These are phyloP conservation scores for Vanderwaltozyma yarrowii DNA, from an alignment of 805 yeast genomes.

Conservation along the genomic window DNA sequence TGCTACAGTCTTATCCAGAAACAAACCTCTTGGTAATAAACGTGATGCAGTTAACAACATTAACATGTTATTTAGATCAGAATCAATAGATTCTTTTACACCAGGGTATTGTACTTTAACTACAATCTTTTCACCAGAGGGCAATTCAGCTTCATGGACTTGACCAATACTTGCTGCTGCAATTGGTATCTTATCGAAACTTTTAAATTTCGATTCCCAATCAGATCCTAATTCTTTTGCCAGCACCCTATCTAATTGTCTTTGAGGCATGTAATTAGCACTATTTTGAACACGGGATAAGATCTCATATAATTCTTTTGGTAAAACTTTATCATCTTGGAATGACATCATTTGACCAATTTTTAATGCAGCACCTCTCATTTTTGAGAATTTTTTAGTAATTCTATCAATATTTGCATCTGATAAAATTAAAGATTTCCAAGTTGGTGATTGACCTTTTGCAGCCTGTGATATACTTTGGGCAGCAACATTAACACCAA, in stretches of 20 bases:
- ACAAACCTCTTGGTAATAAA: slow-evolving; percentile 82
- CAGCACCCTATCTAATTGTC: slow-evolving; percentile 74
- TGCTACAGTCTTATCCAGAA: slow-evolving; percentile 82
- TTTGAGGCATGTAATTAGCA: slow-evolving; percentile 94
- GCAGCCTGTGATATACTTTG: slow-evolving; percentile 67
- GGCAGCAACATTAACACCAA: slow-evolving; percentile 73
- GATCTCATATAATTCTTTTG: slow-evolving; percentile 73
- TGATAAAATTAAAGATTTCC: slow-evolving; percentile 55
- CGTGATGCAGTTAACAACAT: slow-evolving; percentile 79
- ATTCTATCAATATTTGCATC: slow-evolving; percentile 80
- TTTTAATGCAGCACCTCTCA: slow-evolving; percentile 99
- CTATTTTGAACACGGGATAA: slow-evolving; percentile 80
- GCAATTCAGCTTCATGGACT: slow-evolving; percentile 75
- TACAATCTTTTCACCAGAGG: slow-evolving; percentile 65
- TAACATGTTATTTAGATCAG: slow-evolving; percentile 79
- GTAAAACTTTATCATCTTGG: slow-evolving; percentile 80
- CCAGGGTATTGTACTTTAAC: slow-evolving; percentile 98
- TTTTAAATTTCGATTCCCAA: slow-evolving; percentile 60
- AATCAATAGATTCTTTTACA: slow-evolving; percentile 84
- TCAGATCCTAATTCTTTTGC: slow-evolving; percentile 56
- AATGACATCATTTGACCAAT: slow-evolving; percentile 95
- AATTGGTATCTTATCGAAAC: slow-evolving; percentile 79
- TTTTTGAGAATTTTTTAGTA: slow-evolving; percentile 77
- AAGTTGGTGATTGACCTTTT: slow-evolving; percentile 38
- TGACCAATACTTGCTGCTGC: slow-evolving; percentile 98